Evolutionary conservation across 352 stramenopile species (phyloP), one percentile per base, ranked within the genome.

Genomic region (Albugo laibachii): DNA sequence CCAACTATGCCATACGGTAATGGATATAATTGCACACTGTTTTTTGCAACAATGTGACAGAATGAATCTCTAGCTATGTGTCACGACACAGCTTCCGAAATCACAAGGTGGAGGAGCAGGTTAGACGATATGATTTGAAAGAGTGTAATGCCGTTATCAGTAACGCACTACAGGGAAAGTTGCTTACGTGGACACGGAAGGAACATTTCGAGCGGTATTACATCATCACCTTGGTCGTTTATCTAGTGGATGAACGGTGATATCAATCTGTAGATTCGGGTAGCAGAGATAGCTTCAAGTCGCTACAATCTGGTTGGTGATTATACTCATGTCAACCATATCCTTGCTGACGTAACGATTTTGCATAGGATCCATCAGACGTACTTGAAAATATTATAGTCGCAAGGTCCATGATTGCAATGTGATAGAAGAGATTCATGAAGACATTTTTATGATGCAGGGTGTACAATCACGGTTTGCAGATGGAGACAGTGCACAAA

Each of bases 301-400:
- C 60, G 81, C 41, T 94, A 79, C 53, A 75, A 84, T 20, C 24
- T 87, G 57, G 71, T 83, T 48, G 15, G 50, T 42, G 34, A 18
- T 31, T 39, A 18, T 19, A 39, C 4, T 36, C n/a, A 38, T 24
- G n/a, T 19, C 15, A n/a, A 16, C 38, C 11, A 10, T 36, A 51
- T 8, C 27, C 11, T 47, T 19, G 15, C 12, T 41, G 15, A 11
- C 2, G 15, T n/a, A 47, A 16, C 50, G 19, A 14, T 19, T n/a
- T 46, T 20, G 48, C 36, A 14, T 49, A 94, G 54, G 79, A 96
- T 46, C 57, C 77, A 18, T 59, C 75, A 0, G 86, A 95, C 31
- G 71, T 93, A n/a, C 65, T 97, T 18, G 87, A 96, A 54, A 97
- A 97, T 61, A 92, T 97, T 45, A 85, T 96, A 40, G 71, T 95